Evolutionary conservation across 2,329 filamentous ascomycete genomes (phyloP), one percentile per base, ranked within the genome.

Genomic region (Arthrobotrys entomopaga): DNA sequence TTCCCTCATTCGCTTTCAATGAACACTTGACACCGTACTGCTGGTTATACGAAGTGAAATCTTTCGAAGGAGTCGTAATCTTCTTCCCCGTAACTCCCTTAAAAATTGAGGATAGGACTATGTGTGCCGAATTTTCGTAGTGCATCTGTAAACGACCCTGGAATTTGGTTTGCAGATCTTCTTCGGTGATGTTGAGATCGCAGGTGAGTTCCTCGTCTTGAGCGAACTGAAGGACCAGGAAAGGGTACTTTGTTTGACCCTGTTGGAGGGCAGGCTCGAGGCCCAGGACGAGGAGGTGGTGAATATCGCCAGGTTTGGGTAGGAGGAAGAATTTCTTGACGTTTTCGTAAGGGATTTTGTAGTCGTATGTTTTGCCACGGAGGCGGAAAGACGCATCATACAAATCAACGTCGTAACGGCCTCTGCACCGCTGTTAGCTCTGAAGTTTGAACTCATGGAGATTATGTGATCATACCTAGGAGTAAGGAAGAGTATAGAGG

Each of bases 311-410:
- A n/a, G 95, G 95, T 84, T 99, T 99, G 54, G 95, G 95, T 4
- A 99, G 88, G 29, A 98, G 87, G 89, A 99, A 97, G 81, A 98
- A 98, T 82, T 98, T 98, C 86, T 99, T 99, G 83, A 98, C 93
- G 57, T 90, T 89, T 69, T 97, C 92, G 83, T 97, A 99, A 82
- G 97, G 93, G 77, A 99, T 98, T 87, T 99, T 99, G 88, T 99
- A 99, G 84, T 99, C 96, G 85, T 99, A 99, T 22, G 95, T 99
- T 84, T 99, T 99, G 80, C 95, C 95, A 77, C 95, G 94, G 76
- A 99, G 87, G 76, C 95, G 91, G 87, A 99, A 98, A 1, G 95
- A 98, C 15, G 89, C 90, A 82, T 98, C 95, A 86, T 99, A 99
- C 91, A 99, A 97, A 82, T 99, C 95, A 83, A 99, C 97, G 82